Conservation (phyloP, 345 rosid genomes). For the Crucihimalaya himalaica region DNA sequence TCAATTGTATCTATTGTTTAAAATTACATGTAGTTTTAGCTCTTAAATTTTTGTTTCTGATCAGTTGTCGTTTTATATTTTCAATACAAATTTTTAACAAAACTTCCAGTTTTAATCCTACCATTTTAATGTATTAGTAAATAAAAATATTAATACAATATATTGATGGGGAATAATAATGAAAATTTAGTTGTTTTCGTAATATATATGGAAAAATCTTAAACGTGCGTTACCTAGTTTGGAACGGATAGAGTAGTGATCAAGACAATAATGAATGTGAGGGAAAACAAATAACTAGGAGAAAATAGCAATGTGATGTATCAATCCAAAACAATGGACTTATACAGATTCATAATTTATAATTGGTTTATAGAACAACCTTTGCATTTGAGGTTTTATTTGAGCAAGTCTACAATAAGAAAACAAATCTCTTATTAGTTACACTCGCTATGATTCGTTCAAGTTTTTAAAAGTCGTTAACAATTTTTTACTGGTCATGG, state of each 20-base stretch:
- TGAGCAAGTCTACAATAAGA: constrained; percentile 11
- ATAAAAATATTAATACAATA: too few species aligned
- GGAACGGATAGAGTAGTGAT: not conserved
- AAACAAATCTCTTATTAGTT: not conserved
- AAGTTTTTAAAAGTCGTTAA: too few species aligned
- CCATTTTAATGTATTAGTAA: too few species aligned
- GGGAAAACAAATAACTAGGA: not conserved
- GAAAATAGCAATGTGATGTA: not conserved
- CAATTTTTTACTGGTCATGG: not conserved
- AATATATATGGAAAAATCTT: too few species aligned
- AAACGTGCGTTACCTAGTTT: too few species aligned
- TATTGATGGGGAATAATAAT: too few species aligned
- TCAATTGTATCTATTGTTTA: not conserved
- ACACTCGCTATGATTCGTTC: not conserved
- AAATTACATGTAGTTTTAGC: too few species aligned
- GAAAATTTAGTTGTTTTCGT: too few species aligned
- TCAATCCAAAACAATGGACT: constrained; percentile 11
- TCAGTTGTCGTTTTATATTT: too few species aligned
- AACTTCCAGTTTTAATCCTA: too few species aligned
- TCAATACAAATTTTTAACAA: too few species aligned
- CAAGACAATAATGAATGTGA: not conserved
- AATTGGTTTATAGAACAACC: not conserved
- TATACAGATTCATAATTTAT: not conserved
- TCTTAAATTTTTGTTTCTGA: too few species aligned
- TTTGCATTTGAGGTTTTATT: not conserved